Base-by-base conservation (phyloP, 2,329 filamentous ascomycete genomes). In the Botrytis fabae region DNA sequence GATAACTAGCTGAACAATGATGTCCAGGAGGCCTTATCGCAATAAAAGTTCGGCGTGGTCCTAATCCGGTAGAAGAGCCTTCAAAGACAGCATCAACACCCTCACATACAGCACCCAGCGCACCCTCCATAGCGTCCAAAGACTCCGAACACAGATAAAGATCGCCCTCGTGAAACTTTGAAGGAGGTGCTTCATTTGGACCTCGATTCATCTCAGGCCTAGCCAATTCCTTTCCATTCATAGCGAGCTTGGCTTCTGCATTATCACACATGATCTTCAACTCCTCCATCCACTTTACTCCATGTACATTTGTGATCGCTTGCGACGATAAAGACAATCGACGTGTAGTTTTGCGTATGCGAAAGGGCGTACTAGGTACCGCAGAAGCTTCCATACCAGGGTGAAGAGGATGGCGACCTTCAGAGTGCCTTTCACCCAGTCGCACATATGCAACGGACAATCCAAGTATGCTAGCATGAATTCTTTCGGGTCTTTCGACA, bases 1-100 rank as follows among this genome's bases (percentile, higher is more conserved):
- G 96, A 78, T 92, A 91, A 68, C 92, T 89, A 6, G 93, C 90
- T 3, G 95, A 97, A 83, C 96, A 99, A 80, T 99, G 96, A 81
- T 99, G 96, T 1, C 96, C 96, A 0, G 96, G 96, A 7, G 96
- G 96, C 46, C 96, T 90, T 68, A 98, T 92, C 42, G 92, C 95
- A 68, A 98, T 94, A 81, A 99, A 99, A 0, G 95, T 94, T 72
- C 94, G 90, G 63, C 88, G 90, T 35, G 92, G 91, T 10, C 89
- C 87, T 5, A 84, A 83, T 2, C 83, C 82, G 60, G 72, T 78
- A n/a, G 75, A 73, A 12, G 80, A 75, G 28, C 86, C 83, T 8
- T 86, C 85, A 78, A 98, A 96, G 4, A 98, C 91, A 0, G 90
- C 86, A 82, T 99, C 96, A 0, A 99, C 90, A 0, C 93, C 97